phyloP scores from a whole-genome alignment of 139 green algal species.

The Chlorella sp. region DNA sequence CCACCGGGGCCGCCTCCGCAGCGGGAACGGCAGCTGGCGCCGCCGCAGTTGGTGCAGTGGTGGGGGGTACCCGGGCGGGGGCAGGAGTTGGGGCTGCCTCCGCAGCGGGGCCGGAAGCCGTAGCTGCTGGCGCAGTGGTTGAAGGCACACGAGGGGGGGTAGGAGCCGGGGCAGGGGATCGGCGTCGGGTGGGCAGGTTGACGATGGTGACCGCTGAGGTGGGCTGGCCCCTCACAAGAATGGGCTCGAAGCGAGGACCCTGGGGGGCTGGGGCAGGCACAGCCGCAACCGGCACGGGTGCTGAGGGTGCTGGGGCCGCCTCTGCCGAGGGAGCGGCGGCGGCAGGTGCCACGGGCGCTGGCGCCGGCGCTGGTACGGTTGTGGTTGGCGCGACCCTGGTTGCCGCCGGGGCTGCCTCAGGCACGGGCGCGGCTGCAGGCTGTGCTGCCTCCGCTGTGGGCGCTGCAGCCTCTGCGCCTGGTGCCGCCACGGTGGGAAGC shows the following conservation, averaged over 20 bases:
- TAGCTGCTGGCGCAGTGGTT: background rate
- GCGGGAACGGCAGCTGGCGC: too few species aligned
- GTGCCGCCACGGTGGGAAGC: too few species aligned
- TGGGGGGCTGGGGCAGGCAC: background rate
- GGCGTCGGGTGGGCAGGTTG: constrained; percentile 1
- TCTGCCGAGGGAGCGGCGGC: background rate
- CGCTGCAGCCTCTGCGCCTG: background rate
- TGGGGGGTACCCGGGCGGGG: background rate
- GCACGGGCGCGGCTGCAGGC: background rate
- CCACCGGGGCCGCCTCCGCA: too few species aligned
- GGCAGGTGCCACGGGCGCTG: too few species aligned
- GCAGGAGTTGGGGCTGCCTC: background rate
- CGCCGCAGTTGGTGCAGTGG: background rate
- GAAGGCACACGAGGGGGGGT: background rate
- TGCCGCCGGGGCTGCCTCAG: too few species aligned
- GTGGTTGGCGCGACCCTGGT: too few species aligned
- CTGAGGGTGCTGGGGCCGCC: background rate
- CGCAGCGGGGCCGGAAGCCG: background rate
- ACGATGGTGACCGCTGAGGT: constrained; percentile 1
- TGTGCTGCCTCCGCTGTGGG: background rate
- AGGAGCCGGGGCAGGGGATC: background rate
- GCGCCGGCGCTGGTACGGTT: background rate
- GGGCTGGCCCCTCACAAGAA: background rate
- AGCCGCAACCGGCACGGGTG: background rate
- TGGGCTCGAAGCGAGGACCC: background rate